These are phyloP conservation scores for Pythium oligandrum DNA, from an alignment of 352 stramenopile species.

Conservation along the genomic window DNA sequence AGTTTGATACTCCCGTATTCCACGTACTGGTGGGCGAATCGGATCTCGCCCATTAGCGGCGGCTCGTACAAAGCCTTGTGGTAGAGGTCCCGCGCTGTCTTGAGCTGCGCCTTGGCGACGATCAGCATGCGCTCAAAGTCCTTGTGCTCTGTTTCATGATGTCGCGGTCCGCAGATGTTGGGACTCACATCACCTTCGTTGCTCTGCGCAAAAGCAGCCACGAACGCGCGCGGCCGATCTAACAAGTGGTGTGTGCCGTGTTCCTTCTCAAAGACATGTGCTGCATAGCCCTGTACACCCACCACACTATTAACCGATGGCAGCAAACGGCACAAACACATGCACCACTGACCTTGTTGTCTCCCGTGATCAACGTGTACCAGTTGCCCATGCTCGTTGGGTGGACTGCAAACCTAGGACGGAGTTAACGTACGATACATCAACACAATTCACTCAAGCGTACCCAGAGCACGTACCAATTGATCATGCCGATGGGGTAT, in stretches of 20 bases:
- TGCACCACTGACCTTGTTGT: slow-evolving; percentile 77
- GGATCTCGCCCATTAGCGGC: slow-evolving; percentile 37
- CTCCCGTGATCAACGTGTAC: slow-evolving; percentile 91
- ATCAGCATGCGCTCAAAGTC: slow-evolving; percentile 81
- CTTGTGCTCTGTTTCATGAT: slow-evolving; percentile 58
- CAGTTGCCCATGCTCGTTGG: slow-evolving; percentile 92
- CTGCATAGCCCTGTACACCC: slow-evolving; percentile 61
- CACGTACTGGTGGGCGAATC: slow-evolving; percentile 68
- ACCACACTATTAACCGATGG: not conserved
- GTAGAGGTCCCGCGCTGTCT: slow-evolving; percentile 61
- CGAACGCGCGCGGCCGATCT: slow-evolving; percentile 80
- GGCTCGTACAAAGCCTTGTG: slow-evolving; percentile 26
- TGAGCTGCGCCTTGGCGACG: slow-evolving; percentile 66
- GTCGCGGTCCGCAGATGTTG: slow-evolving; percentile 82
- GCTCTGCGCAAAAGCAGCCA: slow-evolving; percentile 90
- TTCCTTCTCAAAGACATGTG: slow-evolving; percentile 85
- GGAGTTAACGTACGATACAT: not conserved
- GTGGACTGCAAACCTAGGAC: slow-evolving; percentile 86
- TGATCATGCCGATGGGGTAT: slow-evolving; percentile 87
- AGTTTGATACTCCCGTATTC: slow-evolving; percentile 68
- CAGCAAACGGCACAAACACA: not conserved
- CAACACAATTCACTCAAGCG: not conserved
- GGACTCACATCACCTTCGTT: slow-evolving; percentile 93
- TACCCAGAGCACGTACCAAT: slow-evolving; percentile 45
- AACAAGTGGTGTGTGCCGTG: slow-evolving; percentile 75